These are phyloP conservation scores for Colletotrichum sidae DNA, from an alignment of 2,329 filamentous ascomycete genomes.

Conservation along the genomic window DNA sequence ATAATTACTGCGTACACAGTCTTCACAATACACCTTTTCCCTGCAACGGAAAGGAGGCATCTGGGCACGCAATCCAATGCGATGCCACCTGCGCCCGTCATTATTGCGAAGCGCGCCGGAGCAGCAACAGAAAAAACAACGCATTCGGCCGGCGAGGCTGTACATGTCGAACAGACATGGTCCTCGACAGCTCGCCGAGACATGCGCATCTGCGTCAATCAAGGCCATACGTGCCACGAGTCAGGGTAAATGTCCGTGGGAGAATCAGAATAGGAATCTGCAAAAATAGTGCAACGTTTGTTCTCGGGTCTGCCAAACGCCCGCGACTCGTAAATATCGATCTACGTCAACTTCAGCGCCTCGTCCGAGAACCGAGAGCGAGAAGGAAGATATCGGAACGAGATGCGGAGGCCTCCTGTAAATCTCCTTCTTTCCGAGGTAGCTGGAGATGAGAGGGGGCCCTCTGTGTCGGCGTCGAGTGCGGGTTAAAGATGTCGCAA, in stretches of 20 bases:
- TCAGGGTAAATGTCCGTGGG: constrained; percentile 17
- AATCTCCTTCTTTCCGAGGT: background rate
- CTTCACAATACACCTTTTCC: background rate
- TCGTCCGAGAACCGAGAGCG: background rate
- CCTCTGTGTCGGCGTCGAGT: background rate
- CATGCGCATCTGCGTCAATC: constrained; percentile 12
- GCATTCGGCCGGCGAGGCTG: background rate
- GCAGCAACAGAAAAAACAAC: constrained; percentile 2
- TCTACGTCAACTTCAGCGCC: constrained; percentile 1
- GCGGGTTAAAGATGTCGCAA: background rate
- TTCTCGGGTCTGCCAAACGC: background rate
- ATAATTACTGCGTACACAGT: no score
- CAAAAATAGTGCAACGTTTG: constrained; percentile 1
- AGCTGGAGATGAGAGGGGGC: background rate
- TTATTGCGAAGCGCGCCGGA: background rate
- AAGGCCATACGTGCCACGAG: constrained; percentile 31
- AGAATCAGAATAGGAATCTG: background rate
- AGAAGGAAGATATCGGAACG: background rate
- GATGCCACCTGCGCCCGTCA: constrained; percentile 20
- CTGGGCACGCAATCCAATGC: background rate
- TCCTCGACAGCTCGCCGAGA: constrained; percentile 2
- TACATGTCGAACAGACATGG: background rate
- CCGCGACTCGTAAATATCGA: constrained; percentile 20
- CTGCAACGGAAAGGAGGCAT: background rate
- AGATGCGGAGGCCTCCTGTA: constrained; percentile 11